These are phyloP conservation scores for Coniophora puteana DNA, from an alignment of 1,284 basidiomycete genomes.

Conservation along the genomic window DNA sequence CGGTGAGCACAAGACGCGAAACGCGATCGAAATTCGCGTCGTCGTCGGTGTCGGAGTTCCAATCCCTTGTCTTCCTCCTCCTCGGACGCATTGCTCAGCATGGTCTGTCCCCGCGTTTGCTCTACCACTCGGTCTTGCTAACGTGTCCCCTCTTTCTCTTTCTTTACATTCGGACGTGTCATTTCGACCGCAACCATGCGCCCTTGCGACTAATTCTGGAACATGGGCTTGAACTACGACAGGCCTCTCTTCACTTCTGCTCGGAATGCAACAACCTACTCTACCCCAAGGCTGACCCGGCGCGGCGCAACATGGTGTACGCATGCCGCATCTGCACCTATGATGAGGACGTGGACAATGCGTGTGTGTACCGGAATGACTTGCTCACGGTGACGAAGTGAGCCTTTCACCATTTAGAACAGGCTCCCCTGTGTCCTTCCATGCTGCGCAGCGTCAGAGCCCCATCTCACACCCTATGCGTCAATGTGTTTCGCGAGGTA, in stretches of 20 bases:
- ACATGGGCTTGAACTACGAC: too few relatives aligned
- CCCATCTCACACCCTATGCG: too few relatives aligned
- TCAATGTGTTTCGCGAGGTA: constrained; percentile 4
- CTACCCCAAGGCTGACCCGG: constrained; percentile 88
- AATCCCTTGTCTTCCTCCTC: constrained; percentile 17
- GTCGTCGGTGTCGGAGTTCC: constrained; percentile 22
- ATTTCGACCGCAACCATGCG: background rate
- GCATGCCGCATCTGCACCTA: constrained; percentile 92
- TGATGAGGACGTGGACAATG: constrained; percentile 83
- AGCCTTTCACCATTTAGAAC: constrained; percentile 27
- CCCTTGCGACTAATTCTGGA: background rate
- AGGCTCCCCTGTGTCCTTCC: background rate
- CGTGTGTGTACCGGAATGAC: constrained; percentile 93
- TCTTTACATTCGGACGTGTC: background rate
- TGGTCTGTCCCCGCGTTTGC: background rate
- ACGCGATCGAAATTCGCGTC: background rate
- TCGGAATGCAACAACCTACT: constrained; percentile 94
- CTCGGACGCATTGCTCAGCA: background rate
- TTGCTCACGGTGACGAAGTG: constrained; percentile 91
- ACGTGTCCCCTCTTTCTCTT: constrained; percentile 3
- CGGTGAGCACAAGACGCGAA: background rate
- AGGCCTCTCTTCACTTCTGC: constrained; percentile 84
- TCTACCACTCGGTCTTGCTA: constrained; percentile 8
- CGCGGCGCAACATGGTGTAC: constrained; percentile 86
- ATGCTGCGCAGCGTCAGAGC: background rate